Evolutionary conservation across 2,329 filamentous ascomycete genomes (phyloP).

Genomic region (Aspergillus sp.): DNA sequence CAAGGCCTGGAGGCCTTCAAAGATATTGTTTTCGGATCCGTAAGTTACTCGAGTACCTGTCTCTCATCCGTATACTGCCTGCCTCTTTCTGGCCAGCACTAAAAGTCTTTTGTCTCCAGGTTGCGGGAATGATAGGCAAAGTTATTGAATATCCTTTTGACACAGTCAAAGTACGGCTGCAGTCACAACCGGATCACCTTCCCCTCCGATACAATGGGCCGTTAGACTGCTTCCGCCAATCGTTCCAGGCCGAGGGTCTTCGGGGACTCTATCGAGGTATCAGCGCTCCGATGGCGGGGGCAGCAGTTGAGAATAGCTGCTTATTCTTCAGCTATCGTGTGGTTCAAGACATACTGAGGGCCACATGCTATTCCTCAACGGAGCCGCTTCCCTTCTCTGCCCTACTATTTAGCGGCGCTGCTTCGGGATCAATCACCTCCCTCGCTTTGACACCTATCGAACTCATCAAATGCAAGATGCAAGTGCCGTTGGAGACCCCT

Average conservation of each 20-base stretch:
- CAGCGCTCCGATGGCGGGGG: slow-evolving; percentile 83
- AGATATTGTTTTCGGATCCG: slow-evolving; percentile 85
- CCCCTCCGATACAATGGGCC: slow-evolving; percentile 83
- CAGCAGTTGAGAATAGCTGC: slow-evolving; percentile 87
- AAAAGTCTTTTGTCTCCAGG: slow-evolving; percentile 45
- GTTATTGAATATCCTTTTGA: slow-evolving; percentile 99
- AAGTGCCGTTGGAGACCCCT: slow-evolving; percentile 61
- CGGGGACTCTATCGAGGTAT: slow-evolving; percentile 86
- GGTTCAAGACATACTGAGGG: slow-evolving; percentile 61
- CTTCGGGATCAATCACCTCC: slow-evolving; percentile 85
- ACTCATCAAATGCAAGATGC: slow-evolving; percentile 97
- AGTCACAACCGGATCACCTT: slow-evolving; percentile 86
- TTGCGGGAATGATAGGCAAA: slow-evolving; percentile 86
- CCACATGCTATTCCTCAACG: slow-evolving; percentile 56
- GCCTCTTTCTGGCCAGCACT: not conserved
- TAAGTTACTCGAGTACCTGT: slow-evolving; percentile 44
- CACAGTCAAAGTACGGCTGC: slow-evolving; percentile 94
- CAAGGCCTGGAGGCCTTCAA: slow-evolving; percentile 71
- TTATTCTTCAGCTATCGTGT: slow-evolving; percentile 89
- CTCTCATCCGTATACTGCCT: not conserved
- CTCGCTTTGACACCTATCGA: slow-evolving; percentile 92
- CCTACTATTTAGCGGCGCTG: slow-evolving; percentile 77
- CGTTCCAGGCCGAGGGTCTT: slow-evolving; percentile 75
- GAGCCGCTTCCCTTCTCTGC: slow-evolving; percentile 70
- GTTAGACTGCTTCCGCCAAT: slow-evolving; percentile 89